Percentiles rank a stretch among this genome's conserved stretches.
These are phyloP conservation scores for Bifiguratus adelaidae DNA, from an alignment of 192 early-diverging fungal genomes.

Conservation along the genomic window DNA sequence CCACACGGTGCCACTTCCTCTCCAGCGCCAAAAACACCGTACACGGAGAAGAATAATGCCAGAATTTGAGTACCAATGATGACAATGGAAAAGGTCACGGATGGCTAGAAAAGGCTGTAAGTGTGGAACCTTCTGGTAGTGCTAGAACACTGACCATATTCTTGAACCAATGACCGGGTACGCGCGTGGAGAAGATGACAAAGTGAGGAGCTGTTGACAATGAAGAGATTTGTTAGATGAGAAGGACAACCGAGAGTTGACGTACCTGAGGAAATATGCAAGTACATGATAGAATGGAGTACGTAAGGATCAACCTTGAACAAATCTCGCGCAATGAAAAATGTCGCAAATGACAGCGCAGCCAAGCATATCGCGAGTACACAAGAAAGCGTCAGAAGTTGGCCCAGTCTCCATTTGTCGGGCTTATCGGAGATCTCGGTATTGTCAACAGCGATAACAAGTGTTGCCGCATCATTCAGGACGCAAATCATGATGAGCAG, in stretches of 20 bases:
- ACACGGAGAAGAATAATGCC: slow-evolving; percentile 65
- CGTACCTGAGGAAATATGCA: slow-evolving; percentile 65
- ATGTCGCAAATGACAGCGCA: slow-evolving; percentile 65
- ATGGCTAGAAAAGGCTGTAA: too few relatives aligned
- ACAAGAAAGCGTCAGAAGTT: slow-evolving; percentile 67
- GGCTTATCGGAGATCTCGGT: slow-evolving; percentile 72
- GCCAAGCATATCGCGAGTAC: slow-evolving; percentile 64
- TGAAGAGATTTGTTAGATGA: background rate
- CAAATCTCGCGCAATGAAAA: slow-evolving; percentile 59
- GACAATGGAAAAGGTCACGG: slow-evolving; percentile 53
- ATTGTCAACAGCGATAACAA: slow-evolving; percentile 86
- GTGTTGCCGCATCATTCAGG: slow-evolving; percentile 74
- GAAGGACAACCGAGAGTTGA: background rate
- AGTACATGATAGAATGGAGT: slow-evolving; percentile 81
- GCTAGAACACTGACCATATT: too few relatives aligned
- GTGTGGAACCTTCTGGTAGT: too few relatives aligned
- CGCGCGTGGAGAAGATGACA: slow-evolving; percentile 80
- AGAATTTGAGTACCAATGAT: slow-evolving; percentile 79
- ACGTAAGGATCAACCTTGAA: slow-evolving; percentile 32
- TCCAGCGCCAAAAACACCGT: slow-evolving; percentile 35
- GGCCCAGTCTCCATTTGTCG: slow-evolving; percentile 91
- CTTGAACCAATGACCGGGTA: slow-evolving; percentile 72
- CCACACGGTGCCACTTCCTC: slow-evolving; percentile 22
- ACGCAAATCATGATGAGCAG: slow-evolving; percentile 78
- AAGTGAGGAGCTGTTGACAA: slow-evolving; percentile 52